These are phyloP conservation scores for Leccinum fallax DNA, from an alignment of 1,284 basidiomycete genomes.

Conservation along the genomic window DNA sequence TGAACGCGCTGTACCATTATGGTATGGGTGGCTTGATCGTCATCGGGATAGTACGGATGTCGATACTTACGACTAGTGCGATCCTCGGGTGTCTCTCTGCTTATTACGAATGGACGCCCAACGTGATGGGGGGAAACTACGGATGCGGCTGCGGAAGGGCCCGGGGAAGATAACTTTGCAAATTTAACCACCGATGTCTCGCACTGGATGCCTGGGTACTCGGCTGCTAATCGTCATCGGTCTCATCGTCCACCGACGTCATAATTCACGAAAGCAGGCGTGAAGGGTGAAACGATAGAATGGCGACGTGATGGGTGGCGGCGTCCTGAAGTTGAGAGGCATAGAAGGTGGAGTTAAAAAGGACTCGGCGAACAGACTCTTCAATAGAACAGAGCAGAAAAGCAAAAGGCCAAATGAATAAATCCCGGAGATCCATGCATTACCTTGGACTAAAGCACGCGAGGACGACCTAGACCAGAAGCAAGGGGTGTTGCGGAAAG, in stretches of 20 bases:
- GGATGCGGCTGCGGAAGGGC: constrained; percentile 8
- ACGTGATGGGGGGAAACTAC: constrained; percentile 1
- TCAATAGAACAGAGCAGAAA: background rate
- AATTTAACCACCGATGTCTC: background rate
- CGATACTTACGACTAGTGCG: background rate
- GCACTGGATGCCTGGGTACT: background rate
- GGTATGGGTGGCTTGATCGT: background rate
- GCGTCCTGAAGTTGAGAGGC: background rate
- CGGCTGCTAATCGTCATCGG: background rate
- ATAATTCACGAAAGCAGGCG: background rate
- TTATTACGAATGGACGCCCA: constrained; percentile 11
- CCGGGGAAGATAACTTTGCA: background rate
- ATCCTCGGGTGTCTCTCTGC: constrained; percentile 3
- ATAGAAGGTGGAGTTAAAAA: background rate
- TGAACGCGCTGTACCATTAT: background rate
- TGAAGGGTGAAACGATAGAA: background rate
- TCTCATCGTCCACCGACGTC: background rate
- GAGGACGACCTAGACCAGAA: constrained; percentile 1
- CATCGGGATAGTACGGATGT: background rate
- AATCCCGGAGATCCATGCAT: background rate
- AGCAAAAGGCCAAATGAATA: background rate
- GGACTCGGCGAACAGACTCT: background rate
- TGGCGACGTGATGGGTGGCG: background rate
- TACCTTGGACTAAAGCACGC: constrained; percentile 6
- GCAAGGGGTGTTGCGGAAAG: background rate